These are phyloP conservation scores for Kandelia obovata DNA, from an alignment of 345 rosid species.

Conservation along the genomic window DNA sequence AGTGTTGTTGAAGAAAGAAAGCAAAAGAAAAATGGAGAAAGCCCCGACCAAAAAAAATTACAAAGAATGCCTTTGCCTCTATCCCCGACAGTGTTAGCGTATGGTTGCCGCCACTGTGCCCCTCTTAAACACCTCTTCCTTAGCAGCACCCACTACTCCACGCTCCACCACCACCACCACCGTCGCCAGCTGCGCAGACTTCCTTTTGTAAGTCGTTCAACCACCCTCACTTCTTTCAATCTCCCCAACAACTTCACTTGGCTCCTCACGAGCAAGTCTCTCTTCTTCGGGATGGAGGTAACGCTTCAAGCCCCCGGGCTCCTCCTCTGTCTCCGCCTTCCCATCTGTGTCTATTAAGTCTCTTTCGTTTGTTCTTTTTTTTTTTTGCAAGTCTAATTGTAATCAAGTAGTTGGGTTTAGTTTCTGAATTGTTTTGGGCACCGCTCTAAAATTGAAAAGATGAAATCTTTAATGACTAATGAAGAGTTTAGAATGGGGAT, in stretches of 20 bases:
- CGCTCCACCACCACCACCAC: constrained; percentile 7
- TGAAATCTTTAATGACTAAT: no score
- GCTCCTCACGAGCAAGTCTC: constrained; percentile 39
- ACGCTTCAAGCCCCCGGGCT: no score
- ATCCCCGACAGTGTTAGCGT: constrained; percentile 34
- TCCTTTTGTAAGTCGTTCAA: constrained; percentile 5
- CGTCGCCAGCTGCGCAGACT: neutral
- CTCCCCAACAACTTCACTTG: constrained; percentile 17
- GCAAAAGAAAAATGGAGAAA: neutral
- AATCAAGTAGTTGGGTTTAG: no score
- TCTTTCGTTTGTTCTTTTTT: no score
- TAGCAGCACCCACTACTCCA: constrained; percentile 7
- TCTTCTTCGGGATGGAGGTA: constrained; percentile 71
- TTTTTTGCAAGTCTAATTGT: no score
- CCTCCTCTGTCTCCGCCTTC: neutral
- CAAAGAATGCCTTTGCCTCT: constrained; percentile 5
- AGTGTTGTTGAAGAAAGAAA: no score
- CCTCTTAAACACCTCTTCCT: constrained; percentile 19
- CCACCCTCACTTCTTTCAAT: constrained; percentile 27
- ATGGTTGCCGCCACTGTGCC: constrained; percentile 37
- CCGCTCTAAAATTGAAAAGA: no score
- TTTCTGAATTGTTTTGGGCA: no score
- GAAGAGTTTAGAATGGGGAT: no score
- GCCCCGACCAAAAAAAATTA: neutral
- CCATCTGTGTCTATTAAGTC: no score